Conservation (phyloP, 805 yeast genomes). For the Yarrowia sp. region DNA sequence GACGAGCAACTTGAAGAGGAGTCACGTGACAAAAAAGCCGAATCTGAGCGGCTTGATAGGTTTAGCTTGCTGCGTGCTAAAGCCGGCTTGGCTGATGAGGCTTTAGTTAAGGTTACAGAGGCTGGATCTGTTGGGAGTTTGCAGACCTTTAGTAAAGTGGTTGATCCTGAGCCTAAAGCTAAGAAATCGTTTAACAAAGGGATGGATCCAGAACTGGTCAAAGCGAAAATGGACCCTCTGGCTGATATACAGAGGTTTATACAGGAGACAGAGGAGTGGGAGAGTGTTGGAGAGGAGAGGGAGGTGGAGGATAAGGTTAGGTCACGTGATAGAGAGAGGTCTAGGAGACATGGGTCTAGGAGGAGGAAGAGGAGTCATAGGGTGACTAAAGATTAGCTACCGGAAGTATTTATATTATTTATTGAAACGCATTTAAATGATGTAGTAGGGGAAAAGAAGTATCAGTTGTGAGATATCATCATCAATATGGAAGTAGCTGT, state of each 20-base stretch:
- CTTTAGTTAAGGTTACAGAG: neutral
- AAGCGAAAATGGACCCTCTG: conserved; percentile 4
- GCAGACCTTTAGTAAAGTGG: neutral
- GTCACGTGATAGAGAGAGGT: neutral
- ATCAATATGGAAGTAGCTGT: no score
- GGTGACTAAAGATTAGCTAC: neutral
- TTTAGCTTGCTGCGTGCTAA: neutral
- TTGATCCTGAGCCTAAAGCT: neutral
- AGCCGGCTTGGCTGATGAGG: neutral
- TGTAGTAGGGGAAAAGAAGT: no score
- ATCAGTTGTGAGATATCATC: no score
- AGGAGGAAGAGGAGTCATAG: neutral
- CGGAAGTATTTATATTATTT: neutral
- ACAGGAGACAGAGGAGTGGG: neutral
- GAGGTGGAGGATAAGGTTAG: neutral
- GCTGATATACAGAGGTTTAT: neutral
- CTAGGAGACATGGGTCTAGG: neutral
- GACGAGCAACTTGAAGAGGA: neutral
- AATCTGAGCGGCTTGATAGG: neutral
- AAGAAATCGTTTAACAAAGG: neutral
- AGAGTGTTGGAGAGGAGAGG: neutral
- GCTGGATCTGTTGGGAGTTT: neutral
- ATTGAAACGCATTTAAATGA: neutral
- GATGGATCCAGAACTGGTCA: neutral
- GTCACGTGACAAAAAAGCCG: neutral